phyloP scores from a whole-genome alignment of 2,329 filamentous ascomycete species.

The Pseudocercospora eumusae region DNA sequence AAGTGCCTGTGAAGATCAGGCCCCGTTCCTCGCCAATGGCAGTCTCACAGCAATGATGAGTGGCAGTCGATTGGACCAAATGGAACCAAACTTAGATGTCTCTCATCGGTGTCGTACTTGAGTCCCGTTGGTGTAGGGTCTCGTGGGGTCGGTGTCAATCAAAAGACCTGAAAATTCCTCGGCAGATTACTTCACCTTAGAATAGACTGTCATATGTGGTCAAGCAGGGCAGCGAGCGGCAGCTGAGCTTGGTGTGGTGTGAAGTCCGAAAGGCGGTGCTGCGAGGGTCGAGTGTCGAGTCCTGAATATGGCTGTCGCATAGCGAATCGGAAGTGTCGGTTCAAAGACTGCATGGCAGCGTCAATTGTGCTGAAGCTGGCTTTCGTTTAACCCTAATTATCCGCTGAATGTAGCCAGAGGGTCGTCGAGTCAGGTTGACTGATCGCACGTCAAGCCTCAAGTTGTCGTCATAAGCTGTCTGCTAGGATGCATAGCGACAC shows the following conservation, averaged over 20 bases:
- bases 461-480: too few species aligned
- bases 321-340: constrained; percentile 1
- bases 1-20: background rate
- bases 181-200: constrained; percentile 5
- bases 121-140: background rate
- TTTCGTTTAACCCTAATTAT: too few species aligned
- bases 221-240: background rate
- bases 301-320: background rate
- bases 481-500: too few species aligned
- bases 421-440: too few species aligned
- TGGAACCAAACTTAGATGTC: background rate
- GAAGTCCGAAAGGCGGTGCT: too few species aligned
- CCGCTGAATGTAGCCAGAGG: too few species aligned
- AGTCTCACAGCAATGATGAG: background rate
- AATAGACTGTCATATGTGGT: constrained; percentile 3
- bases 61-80: background rate
- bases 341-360: background rate
- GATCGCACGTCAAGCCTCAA: too few species aligned
- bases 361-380: too few species aligned
- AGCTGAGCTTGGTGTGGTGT: background rate
- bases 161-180: background rate
- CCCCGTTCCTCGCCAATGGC: too few species aligned
- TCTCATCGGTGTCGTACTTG: background rate
- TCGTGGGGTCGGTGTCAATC: background rate
- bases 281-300: background rate